These are phyloP conservation scores for Pseudozyma tsukubaensis DNA, from an alignment of 1,284 basidiomycete species.

Conservation along the genomic window DNA sequence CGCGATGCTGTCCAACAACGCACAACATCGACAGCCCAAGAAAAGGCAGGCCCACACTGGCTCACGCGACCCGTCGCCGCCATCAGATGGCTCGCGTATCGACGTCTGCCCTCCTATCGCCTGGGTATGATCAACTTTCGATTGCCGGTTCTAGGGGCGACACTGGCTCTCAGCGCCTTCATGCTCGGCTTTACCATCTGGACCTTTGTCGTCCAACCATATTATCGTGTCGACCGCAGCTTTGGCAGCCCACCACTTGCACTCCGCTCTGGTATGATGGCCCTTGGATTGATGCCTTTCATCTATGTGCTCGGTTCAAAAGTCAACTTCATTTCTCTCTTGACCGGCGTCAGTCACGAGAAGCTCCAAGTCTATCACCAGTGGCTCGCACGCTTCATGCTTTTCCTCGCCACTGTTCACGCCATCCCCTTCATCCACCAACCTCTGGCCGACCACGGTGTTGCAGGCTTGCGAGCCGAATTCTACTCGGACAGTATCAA, in stretches of 20 bases:
- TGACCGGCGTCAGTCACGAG: constrained; percentile 61
- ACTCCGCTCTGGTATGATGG: constrained; percentile 59
- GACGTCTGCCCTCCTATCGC: constrained; percentile 23
- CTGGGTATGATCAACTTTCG: constrained; percentile 37
- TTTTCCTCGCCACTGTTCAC: constrained; percentile 62
- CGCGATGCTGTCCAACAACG: neutral
- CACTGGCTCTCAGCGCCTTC: constrained; percentile 33
- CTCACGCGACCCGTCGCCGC: constrained; percentile 18
- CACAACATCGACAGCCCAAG: neutral
- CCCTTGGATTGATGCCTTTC: constrained; percentile 61
- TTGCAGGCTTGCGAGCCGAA: constrained; percentile 29
- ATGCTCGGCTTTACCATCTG: constrained; percentile 52
- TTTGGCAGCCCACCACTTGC: constrained; percentile 60
- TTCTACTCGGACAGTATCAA: constrained; percentile 50
- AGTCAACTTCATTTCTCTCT: constrained; percentile 60
- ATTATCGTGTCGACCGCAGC: constrained; percentile 47
- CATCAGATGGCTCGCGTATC: constrained; percentile 33
- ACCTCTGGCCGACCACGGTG: constrained; percentile 50
- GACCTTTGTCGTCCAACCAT: constrained; percentile 53
- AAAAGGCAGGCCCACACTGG: constrained; percentile 3
- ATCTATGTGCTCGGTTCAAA: constrained; percentile 55
- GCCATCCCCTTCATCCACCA: constrained; percentile 60
- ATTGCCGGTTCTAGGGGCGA: constrained; percentile 45
- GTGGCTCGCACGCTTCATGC: constrained; percentile 56
- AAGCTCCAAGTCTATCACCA: constrained; percentile 64